Percentiles rank a stretch among this genome's conserved stretches.
Conservation (phyloP, 768 basidiomycete genomes). For the Suillus variegatus region DNA sequence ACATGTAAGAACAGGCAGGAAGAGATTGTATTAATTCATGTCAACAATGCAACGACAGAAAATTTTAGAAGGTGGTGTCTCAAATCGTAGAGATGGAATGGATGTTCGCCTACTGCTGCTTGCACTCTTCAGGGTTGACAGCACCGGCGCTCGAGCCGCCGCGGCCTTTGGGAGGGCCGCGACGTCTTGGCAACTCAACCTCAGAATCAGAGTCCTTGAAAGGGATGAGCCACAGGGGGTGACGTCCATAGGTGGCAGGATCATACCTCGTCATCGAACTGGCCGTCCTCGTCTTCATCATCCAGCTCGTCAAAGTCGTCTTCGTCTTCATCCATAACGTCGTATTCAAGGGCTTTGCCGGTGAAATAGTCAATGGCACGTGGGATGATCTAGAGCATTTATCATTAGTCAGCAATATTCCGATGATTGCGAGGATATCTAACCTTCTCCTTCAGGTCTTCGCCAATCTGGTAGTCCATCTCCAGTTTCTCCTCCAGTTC, state of each 20-base stretch:
- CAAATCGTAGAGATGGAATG: not conserved
- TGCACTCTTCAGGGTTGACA: slow-evolving; percentile 82
- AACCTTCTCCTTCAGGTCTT: slow-evolving; percentile 96
- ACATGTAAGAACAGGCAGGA: not conserved
- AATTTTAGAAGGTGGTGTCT: not conserved
- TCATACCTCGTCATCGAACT: slow-evolving; percentile 62
- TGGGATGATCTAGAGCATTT: slow-evolving; percentile 72
- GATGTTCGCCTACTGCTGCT: slow-evolving; percentile 68
- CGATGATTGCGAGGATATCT: slow-evolving; percentile 16
- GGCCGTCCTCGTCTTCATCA: slow-evolving; percentile 49
- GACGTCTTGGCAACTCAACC: slow-evolving; percentile 58
- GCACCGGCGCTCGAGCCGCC: slow-evolving; percentile 41
- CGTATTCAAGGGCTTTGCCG: slow-evolving; percentile 90
- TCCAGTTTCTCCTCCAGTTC: slow-evolving; percentile 93
- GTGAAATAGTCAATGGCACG: slow-evolving; percentile 98
- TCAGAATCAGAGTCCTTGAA: slow-evolving; percentile 72
- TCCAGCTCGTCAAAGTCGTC: slow-evolving; percentile 64
- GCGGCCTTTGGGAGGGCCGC: slow-evolving; percentile 59
- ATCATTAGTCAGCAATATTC: slow-evolving; percentile 8
- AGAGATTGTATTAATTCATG: slow-evolving; percentile 4
- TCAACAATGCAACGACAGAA: slow-evolving; percentile 6
- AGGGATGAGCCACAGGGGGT: slow-evolving; percentile 17
- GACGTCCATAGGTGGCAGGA: slow-evolving; percentile 14
- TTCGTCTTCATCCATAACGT: slow-evolving; percentile 54
- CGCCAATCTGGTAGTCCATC: slow-evolving; percentile 96